Percentiles rank a stretch among this genome's conserved stretches.
Conservation (phyloP, 495 filamentous ascomycete species). For the Tuber calosporum region DNA sequence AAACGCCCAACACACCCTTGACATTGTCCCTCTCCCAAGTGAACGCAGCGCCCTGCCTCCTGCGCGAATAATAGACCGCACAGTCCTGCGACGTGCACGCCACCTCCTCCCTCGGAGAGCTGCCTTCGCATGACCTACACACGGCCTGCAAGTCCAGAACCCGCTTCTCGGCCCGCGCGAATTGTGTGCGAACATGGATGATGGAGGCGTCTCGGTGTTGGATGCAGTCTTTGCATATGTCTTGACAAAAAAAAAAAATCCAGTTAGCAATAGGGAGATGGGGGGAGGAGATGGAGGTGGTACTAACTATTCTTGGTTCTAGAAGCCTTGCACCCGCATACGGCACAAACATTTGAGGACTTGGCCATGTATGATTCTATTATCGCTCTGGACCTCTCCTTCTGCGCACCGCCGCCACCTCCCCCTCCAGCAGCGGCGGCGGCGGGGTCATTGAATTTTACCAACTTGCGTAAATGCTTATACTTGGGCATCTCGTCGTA, state of each 20-base stretch:
- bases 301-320: conserved; percentile 45
- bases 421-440: conserved; percentile 17
- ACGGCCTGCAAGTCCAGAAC: conserved; percentile 61
- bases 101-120: conserved; percentile 66
- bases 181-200: conserved; percentile 53
- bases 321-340: conserved; percentile 61
- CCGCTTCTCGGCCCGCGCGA: conserved; percentile 58
- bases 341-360: conserved; percentile 56
- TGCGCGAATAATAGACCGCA: conserved; percentile 81
- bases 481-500: conserved; percentile 95
- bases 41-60: conserved; percentile 59
- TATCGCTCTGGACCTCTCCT: conserved; percentile 50
- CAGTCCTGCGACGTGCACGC: conserved; percentile 86
- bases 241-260: conserved; percentile 35
- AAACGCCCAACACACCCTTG: conserved; percentile 52
- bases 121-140: conserved; percentile 73
- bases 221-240: conserved; percentile 62
- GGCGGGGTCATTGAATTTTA: conserved; percentile 38
- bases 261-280: conserved; percentile 10
- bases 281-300: conserved; percentile 4
- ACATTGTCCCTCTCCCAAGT: conserved; percentile 52
- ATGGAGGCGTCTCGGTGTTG: conserved; percentile 53
- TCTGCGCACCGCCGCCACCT: conserved; percentile 15
- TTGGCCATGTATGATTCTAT: conserved; percentile 83
- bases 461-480: conserved; percentile 60